phyloP scores from a whole-genome alignment of 2,329 filamentous ascomycete genomes.

The Penicillium frequentans region DNA sequence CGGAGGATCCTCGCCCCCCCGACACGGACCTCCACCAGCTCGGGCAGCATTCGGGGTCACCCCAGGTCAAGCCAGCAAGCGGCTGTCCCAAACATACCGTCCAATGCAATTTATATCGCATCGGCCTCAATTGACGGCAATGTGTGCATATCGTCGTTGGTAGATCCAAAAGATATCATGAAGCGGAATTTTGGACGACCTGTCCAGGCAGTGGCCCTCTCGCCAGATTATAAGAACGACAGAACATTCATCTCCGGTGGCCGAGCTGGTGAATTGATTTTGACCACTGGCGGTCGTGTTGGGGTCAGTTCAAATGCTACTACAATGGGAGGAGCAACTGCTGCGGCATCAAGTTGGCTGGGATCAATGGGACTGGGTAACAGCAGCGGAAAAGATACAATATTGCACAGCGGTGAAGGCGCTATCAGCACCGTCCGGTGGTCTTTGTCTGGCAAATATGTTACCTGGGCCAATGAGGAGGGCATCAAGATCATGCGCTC shows the following conservation, averaged over 20 bases:
- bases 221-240: conserved; percentile 89
- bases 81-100: conserved; percentile 68
- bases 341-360: conserved; percentile 85
- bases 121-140: conserved; percentile 95
- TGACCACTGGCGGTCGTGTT: conserved; percentile 77
- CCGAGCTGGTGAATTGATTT: conserved; percentile 78
- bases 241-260: conserved; percentile 88
- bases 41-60: conserved; percentile 32
- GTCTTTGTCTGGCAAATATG: conserved; percentile 88
- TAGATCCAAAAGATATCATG: conserved; percentile 86
- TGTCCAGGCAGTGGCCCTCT: conserved; percentile 88
- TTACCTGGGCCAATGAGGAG: conserved; percentile 94
- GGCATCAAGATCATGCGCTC: conserved; percentile 98
- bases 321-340: conserved; percentile 71
- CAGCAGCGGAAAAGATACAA: conserved; percentile 77
- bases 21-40: conserved; percentile 27
- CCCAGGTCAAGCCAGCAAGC: conserved; percentile 23
- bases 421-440: conserved; percentile 90
- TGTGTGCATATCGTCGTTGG: conserved; percentile 83
- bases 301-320: conserved; percentile 82
- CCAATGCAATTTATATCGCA: conserved; percentile 89
- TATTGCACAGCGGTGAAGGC: conserved; percentile 90
- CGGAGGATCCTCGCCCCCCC: conserved; percentile 29
- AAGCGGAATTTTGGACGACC: conserved; percentile 91
- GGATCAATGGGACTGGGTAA: conserved; percentile 79